Conservation (phyloP, 805 yeast genomes). For the Candida ipomoeae region DNA sequence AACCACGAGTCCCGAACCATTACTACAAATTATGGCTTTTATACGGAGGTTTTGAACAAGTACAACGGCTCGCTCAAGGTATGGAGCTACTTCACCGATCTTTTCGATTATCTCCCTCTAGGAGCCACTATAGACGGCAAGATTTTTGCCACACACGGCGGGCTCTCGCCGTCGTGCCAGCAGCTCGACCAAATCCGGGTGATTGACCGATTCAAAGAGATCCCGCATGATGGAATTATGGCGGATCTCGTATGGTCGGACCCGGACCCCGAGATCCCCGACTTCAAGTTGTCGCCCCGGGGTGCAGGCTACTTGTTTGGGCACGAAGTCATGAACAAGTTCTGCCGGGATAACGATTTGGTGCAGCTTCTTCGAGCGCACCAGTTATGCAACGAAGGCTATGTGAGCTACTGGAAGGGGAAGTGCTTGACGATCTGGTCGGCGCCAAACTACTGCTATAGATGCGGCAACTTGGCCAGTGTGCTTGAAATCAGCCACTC, state of each 20-base stretch:
- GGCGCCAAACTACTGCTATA: slow-evolving; percentile 95
- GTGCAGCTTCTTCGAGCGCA: slow-evolving; percentile 88
- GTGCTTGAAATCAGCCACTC: slow-evolving; percentile 72
- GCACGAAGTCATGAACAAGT: slow-evolving; percentile 80
- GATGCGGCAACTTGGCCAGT: slow-evolving; percentile 97
- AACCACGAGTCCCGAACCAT: slow-evolving; percentile 96
- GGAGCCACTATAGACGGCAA: slow-evolving; percentile 71
- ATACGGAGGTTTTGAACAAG: slow-evolving; percentile 88
- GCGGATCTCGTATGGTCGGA: slow-evolving; percentile 99
- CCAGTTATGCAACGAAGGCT: slow-evolving; percentile 95
- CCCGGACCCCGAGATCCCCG: slow-evolving; percentile 72
- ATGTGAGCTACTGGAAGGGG: slow-evolving; percentile 85
- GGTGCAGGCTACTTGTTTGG: slow-evolving; percentile 99
- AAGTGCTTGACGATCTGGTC: slow-evolving; percentile 96
- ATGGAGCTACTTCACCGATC: slow-evolving; percentile 87
- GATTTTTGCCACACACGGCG: slow-evolving; percentile 95
- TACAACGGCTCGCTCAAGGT: slow-evolving; percentile 70
- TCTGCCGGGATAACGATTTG: slow-evolving; percentile 71
- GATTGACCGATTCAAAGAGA: slow-evolving; percentile 87
- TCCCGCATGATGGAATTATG: slow-evolving; percentile 99
- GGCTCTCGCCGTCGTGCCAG: slow-evolving; percentile 91
- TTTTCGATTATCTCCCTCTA: slow-evolving; percentile 80
- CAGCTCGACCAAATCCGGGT: slow-evolving; percentile 87
- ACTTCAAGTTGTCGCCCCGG: slow-evolving; percentile 85
- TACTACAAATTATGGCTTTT: slow-evolving; percentile 95